Evolutionary conservation across 768 basidiomycete species (phyloP), one percentile per base, ranked within the genome.

Genomic region (Solioccasus polychromus): DNA sequence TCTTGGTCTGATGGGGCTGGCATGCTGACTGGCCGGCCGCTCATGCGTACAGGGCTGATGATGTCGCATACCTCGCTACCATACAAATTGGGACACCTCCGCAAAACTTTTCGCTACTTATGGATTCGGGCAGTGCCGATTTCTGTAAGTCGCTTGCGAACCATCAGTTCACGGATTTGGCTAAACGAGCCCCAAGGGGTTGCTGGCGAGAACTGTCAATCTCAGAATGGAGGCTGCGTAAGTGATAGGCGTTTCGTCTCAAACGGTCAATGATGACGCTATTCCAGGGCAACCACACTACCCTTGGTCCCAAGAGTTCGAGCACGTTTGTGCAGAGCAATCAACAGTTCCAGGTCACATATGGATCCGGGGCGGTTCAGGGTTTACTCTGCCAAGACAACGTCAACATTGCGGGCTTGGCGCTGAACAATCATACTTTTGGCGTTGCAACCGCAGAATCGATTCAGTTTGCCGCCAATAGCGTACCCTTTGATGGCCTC

Each of bases 51-150:
- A 77, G 78, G 53, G 71, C 67, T 8, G 56, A 76, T 42, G 81
- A 85, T 53, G 64, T 78, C 36, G 78, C 75, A 51, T 85, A 82
- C 54, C 61, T 82, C 31, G 76, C 80, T 8, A 76, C 72, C 10
- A 54, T 87, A 10, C 75, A 82, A 55, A 73, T 86, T 37, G 85
- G 85, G n/a, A 84, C 80, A 1, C 84, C 84, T 18, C 74, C 79
- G 8, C 70, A 59, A 26, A 58, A 76, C 48, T 85, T 80, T 57
- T 58, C 68, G 23, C 61, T 87, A 42, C 69, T 86, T 17, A 81
- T 86, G 78, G 85, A 86, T 61, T 82, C 80, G 25, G 85, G 85
- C 23, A 80, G 78, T 11, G 80, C 83, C 9, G 85, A 86, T 63
- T 63, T 80, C 29, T 85, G 83, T 62, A 30, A 42, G 60, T 36